Evolutionary conservation across 2,329 filamentous ascomycete genomes (phyloP).

Genomic region (Tolypocladium paradoxum): DNA sequence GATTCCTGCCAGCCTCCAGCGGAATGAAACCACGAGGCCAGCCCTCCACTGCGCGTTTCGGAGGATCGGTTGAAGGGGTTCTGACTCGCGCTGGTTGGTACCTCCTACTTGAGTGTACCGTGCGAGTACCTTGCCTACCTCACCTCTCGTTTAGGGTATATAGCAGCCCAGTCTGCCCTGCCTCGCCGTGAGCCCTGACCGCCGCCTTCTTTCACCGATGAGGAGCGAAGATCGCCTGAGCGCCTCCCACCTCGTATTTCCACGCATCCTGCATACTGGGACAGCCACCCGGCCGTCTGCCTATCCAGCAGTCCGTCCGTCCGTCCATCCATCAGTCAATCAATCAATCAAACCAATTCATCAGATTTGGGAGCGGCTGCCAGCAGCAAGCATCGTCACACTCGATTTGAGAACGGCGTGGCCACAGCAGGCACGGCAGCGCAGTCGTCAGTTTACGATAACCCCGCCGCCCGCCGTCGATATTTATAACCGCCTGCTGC

Average conservation of each 20-base stretch:
- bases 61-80: not conserved
- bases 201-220: not conserved
- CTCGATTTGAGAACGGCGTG: not conserved
- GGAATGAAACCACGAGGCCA: not conserved
- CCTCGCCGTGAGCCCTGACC: not conserved
- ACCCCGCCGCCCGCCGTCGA: not conserved
- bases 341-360: not conserved
- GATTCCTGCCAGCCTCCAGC: not conserved
- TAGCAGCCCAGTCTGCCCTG: not conserved
- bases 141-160: no score
- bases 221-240: not conserved
- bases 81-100: not conserved
- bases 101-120: no score
- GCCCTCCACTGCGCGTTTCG: not conserved
- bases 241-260: conserved; percentile 5
- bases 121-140: not conserved
- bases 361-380: not conserved
- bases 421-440: not conserved
- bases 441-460: not conserved
- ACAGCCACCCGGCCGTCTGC: not conserved
- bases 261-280: not conserved
- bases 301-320: not conserved
- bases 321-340: not conserved
- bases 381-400: conserved; percentile 1
- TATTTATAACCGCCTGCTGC: not conserved